Conservation (phyloP, 2,329 filamentous ascomycete genomes). For the Talaromyces sp. region DNA sequence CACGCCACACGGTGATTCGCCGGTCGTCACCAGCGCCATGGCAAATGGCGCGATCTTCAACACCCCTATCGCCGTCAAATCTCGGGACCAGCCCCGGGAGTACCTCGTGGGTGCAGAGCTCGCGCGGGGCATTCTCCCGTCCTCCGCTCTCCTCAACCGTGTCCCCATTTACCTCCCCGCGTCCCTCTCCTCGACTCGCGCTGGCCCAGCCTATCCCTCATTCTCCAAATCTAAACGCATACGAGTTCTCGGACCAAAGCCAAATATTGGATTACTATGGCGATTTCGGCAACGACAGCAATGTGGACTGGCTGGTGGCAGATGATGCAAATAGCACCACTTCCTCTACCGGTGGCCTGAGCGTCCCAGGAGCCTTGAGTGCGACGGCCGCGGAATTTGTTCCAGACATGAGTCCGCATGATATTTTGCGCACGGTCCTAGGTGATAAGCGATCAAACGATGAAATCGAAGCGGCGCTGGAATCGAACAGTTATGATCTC, state of each 20-base stretch:
- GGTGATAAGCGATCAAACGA: slow-evolving; percentile 88
- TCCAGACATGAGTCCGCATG: slow-evolving; percentile 94
- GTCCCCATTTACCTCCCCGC: slow-evolving; percentile 91
- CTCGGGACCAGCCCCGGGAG: slow-evolving; percentile 77
- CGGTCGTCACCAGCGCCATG: slow-evolving; percentile 91
- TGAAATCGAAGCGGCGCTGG: slow-evolving; percentile 89
- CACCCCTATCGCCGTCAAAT: slow-evolving; percentile 79
- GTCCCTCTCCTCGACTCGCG: slow-evolving; percentile 86
- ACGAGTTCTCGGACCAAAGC: slow-evolving; percentile 86
- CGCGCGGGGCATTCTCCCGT: slow-evolving; percentile 74
- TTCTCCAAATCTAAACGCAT: slow-evolving; percentile 90
- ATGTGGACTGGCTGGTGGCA: slow-evolving; percentile 92
- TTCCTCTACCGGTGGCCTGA: slow-evolving; percentile 75
- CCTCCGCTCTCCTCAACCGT: slow-evolving; percentile 74
- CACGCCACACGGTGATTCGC: slow-evolving; percentile 86
- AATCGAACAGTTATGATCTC: slow-evolving; percentile 87
- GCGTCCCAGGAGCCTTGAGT: slow-evolving; percentile 68
- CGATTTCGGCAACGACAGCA: slow-evolving; percentile 82
- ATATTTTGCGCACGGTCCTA: slow-evolving; percentile 93
- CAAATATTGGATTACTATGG: slow-evolving; percentile 84
- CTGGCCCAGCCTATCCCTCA: slow-evolving; percentile 93
- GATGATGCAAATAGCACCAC: slow-evolving; percentile 83
- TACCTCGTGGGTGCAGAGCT: slow-evolving; percentile 73
- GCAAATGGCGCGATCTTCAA: slow-evolving; percentile 74
- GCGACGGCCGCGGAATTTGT: slow-evolving; percentile 82